Base-by-base conservation (phyloP, 2,329 filamentous ascomycete genomes). In the Diaporthe sp. region DNA sequence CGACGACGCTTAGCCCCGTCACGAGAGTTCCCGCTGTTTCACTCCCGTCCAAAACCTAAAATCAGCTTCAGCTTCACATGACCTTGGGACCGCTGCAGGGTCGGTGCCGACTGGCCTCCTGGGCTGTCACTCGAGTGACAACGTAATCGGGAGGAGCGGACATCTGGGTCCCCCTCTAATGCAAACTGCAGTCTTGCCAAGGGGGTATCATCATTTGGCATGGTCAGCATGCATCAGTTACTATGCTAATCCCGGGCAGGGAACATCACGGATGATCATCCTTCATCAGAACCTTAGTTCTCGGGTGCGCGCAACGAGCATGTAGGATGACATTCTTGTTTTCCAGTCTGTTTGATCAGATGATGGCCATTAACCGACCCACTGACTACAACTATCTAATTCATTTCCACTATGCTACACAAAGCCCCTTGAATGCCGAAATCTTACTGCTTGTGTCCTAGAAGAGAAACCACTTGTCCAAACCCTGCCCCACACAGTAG, bases 391-490 rank as follows among this genome's bases (percentile, higher is more conserved):
- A 66, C 63, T 66, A 66, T 68, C 63, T 53, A 68, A 68, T 50
- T 35, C 47, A 13, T 30, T n/a, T 35, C 15, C n/a, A 68, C 47
- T 68, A n/a, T 53, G 44, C 44, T 68, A 68, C 32, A 53, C 63
- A 37, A 51, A 66, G 19, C 30, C 30, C 44, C 9, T 51, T 12
- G 42, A 66, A 39, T 37, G 22, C 63, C n/a, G 17, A 39, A 19
- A 30, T 27, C 32, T 68, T 53, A 32, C 63, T 53, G 47, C 63
- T 53, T 53, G 63, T 68, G 39, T 39, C 32, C 63, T 27, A 12
- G 27, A 68, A 55, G 71, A 63, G 55, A 59, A 12, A 39, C 63
- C 47, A 51, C n/a, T 68, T 68, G 53, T 53, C 63, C 44, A 68
- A 68, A 12, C n/a, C 44, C 47, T 53, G 63, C 47, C 30, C 47